Conservation (phyloP, 208 protist species). For the Crithidia expoeki region DNA sequence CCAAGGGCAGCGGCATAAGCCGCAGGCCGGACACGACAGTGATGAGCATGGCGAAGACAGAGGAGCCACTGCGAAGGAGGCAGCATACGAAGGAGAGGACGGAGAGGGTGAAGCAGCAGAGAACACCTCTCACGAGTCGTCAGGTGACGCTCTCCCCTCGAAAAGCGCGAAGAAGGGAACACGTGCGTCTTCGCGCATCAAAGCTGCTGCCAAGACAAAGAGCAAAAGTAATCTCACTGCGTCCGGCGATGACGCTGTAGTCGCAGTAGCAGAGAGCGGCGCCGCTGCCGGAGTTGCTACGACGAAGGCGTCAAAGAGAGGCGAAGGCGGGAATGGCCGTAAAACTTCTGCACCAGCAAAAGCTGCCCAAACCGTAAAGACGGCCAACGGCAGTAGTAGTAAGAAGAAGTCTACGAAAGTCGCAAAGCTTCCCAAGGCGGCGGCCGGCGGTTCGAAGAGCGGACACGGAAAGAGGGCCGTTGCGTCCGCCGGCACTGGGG, state of each 20-base stretch:
- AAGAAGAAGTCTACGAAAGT: background rate
- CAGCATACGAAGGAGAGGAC: background rate
- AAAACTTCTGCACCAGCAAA: background rate
- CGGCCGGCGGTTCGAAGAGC: background rate
- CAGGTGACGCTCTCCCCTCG: background rate
- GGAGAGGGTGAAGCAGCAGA: background rate
- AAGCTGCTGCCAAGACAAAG: constrained; percentile 4
- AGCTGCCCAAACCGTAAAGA: background rate
- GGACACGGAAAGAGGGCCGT: background rate
- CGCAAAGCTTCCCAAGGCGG: background rate
- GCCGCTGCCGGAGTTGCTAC: background rate
- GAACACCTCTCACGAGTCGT: background rate
- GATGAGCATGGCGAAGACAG: background rate
- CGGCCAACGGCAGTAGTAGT: background rate
- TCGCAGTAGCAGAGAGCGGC: background rate
- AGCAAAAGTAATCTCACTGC: background rate
- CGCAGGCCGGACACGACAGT: background rate
- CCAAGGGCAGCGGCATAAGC: background rate
- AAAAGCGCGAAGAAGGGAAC: background rate
- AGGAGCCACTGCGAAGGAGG: background rate
- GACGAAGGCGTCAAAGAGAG: background rate
- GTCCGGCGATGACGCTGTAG: constrained; percentile 8
- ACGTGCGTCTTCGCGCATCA: constrained; percentile 4
- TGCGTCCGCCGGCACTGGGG: background rate
- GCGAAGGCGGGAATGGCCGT: background rate